Base-by-base conservation (phyloP, 108 stramenopile genomes). In the Phaeodactylum tricornutum region DNA sequence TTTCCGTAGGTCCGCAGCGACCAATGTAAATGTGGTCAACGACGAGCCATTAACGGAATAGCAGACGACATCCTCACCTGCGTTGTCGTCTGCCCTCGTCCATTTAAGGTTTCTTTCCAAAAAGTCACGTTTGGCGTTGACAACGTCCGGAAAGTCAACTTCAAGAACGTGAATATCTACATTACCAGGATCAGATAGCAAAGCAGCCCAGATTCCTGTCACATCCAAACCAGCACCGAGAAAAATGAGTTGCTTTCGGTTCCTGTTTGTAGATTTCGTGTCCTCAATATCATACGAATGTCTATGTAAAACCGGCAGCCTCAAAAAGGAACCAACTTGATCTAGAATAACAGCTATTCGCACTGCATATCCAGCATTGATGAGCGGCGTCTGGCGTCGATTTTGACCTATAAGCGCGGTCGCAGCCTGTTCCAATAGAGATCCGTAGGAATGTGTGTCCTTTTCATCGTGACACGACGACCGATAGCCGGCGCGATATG, bases 181-280 rank as follows among this genome's bases (percentile, higher is more conserved):
- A 12, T 21, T 45, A 1, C 24, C 9, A 9, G 14, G 8, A 14
- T 4, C 23, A 20, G 45, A 24, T 14, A 26, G 41, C 6, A 38
- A 21, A 19, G 23, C 50, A 17, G 74, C 65, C 74, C 74, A 88
- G 11, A 87, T 23, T 14, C 81, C 81, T n/a, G 78, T 49, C 1
- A 76, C 71, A 53, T 88, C 86, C 47, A 81, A 55, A 12, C 86
- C 86, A 52, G 79, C 75, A 34, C 85, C 85, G 37, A 87, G n/a
- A 22, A 76, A 19, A 12, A 84, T 72, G 12, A 84, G 50, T 45
- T 73, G 70, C 6, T 74, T 14, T 35, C 12, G 3, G 24, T 32
- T 3, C 40, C 26, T 50, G 32, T 36, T 32, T 25, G 48, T 17
- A 4, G 29, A 22, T 36, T 20, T 16, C 12, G 56, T 29, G 25